Evolutionary conservation across 1,284 basidiomycete species (phyloP), one percentile per base, ranked within the genome.

Genomic region (Austroboletus niveus): DNA sequence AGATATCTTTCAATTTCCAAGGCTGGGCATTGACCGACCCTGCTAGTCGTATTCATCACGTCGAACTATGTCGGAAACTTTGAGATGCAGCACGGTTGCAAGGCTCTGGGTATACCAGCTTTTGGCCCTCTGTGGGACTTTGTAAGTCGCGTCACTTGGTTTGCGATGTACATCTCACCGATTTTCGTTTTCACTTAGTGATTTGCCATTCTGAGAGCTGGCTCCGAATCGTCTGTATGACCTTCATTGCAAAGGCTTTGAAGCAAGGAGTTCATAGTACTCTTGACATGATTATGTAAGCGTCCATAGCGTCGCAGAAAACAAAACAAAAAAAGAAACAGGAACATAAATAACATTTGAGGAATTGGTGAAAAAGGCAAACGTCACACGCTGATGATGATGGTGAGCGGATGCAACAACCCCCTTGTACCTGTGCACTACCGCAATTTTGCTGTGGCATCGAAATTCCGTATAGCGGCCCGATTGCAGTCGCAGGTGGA

Each of bases 11-110:
- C 4, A 29, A 17, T 24, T 24, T 34, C n/a, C 8, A 5, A 22
- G 10, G 49, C 29, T 24, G 42, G 20, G 49, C 45, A 34, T 52
- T 60, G 42, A 57, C 45, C 38, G 43, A 49, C 12, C 32, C 10
- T 38, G 36, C n/a, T 58, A 85, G 86, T 89, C 45, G 82, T 89
- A 15, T 87, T 89, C 67, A 87, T 89, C 66, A 89, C 86, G 15
- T 88, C 86, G 17, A 89, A 89, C 67, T 84, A 79, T 60, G 74
- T 79, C 35, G 87, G 87, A 36, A 88, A 89, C 67, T 72, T 76
- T 7, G 85, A 88, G 65, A 84, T 89, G 57, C 87, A 86, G 78
- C 72, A 84, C 67, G 86, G 87, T n/a, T 89, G 87, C 72, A 87
- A 86, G 65, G 78, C 82, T 60, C 78, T 78, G 49, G 82, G 82